Evolutionary conservation across 2,329 filamentous ascomycete species (phyloP), one percentile per base, ranked within the genome.

Genomic region (Sporothrix sp.): DNA sequence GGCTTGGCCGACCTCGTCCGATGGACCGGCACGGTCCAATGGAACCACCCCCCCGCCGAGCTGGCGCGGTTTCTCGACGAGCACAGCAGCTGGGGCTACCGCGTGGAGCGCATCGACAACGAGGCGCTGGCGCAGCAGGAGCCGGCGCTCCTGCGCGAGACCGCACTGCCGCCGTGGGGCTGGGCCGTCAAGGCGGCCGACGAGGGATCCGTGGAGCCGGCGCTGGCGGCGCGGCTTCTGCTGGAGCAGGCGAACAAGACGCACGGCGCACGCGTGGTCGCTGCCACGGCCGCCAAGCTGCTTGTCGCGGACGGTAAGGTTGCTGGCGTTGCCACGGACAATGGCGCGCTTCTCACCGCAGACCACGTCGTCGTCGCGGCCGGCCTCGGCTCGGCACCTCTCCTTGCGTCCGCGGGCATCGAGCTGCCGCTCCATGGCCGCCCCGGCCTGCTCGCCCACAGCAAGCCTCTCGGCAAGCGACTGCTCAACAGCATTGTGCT

Each of bases 161-260:
- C 37, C 1, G 11, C 21, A 7, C 37, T 60, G 35, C 59, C 60
- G 5, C n/a, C 36, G 1, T 20, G 23, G 37, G 59, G 59, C 18
- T 60, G 58, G 58, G 60, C 51, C 0, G 36, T 59, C 16, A 27
- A 43, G n/a, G 43, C 53, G 4, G 30, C 32, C 7, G 57, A 62
- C 33, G 59, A 67, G 44, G 59, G 65, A 50, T 45, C 59, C n/a
- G 53, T 66, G 39, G 63, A 62, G 57, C 57, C 64, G n/a, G 48
- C 58, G 9, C 48, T 52, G 9, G 62, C 58, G 0, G 62, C 63
- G 2, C 38, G 21, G 25, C 23, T 46, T 32, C 20, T 53, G 8
- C 14, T 53, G 16, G 38, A 37, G 7, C 37, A 51, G 21, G 48
- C 52, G 11, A 14, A 35, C 4, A 8, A 16, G 3, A 38, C 14